Conservation (phyloP, 2,329 filamentous ascomycete genomes). For the Phyllosticta ampelicida region DNA sequence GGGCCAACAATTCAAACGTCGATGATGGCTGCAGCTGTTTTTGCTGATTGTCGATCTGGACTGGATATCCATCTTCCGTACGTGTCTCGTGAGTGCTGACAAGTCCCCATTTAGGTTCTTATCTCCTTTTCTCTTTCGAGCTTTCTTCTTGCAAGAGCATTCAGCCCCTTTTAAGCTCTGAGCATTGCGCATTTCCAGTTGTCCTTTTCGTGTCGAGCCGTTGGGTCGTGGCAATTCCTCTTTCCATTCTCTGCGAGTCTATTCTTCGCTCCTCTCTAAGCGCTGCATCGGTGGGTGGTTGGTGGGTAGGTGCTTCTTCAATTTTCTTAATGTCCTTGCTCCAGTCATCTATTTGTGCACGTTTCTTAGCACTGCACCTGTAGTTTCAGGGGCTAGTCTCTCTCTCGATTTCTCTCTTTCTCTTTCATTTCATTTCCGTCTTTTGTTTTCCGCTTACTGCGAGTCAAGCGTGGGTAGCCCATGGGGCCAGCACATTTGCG, state of each 20-base stretch:
- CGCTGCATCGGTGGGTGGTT: not conserved
- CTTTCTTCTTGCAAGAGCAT: not conserved
- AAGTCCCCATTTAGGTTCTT: not conserved
- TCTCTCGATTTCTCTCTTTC: not conserved
- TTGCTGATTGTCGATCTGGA: not conserved
- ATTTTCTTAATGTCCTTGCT: not conserved
- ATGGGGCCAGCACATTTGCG: not conserved
- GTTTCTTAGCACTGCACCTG: no score
- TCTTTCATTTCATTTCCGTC: not conserved
- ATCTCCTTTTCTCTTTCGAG: not conserved
- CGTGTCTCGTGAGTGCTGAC: not conserved
- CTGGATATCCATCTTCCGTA: not conserved
- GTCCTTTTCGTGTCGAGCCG: not conserved
- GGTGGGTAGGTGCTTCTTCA: not conserved
- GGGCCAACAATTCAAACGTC: not conserved
- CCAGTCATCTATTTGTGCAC: no score
- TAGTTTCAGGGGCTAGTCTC: not conserved
- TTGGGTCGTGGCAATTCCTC: not conserved
- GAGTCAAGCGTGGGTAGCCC: not conserved
- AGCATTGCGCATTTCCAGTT: not conserved
- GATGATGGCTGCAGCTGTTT: not conserved
- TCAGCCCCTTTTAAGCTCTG: not conserved
- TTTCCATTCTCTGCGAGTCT: not conserved
- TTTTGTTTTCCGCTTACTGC: not conserved
- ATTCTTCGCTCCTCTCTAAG: not conserved